Base-by-base conservation (phyloP, 2,329 filamentous ascomycete species). In the Leptographium flavum region DNA sequence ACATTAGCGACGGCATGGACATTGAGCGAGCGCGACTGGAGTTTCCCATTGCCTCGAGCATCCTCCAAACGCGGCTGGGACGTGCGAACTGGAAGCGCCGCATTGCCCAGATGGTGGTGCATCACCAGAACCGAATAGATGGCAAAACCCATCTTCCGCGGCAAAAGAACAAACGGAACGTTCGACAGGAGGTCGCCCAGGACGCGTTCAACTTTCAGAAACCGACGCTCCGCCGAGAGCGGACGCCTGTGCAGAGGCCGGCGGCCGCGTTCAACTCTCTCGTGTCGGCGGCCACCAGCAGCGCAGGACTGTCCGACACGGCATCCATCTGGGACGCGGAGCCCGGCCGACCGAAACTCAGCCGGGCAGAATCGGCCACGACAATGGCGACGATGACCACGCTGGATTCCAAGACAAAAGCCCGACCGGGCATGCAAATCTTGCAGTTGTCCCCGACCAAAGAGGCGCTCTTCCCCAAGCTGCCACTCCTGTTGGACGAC, bases 201-300 rank as follows among this genome's bases (percentile, higher is more conserved):
- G 46, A 50, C 15, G 49, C 47, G 2, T 50, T 50, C 30, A 50
- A 49, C 22, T 50, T 50, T n/a, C 45, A 47, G 25, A 46, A 45
- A 39, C 50, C 48, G 5, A 52, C 48, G 0, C 32, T 51, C 8
- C n/a, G 35, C 14, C 32, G 15, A 25, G 42, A 33, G 32, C 17
- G 23, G 43, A 30, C 25, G 17, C 23, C 17, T 2, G 14, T 28
- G 27, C 5, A 17, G 13, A 6, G n/a, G 10, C 22, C 4, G 4
- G 31, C 38, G 7, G 28, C 35, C 39, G 22, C 28, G 42, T 48
- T 47, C 15, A 13, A 47, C 22, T 47, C 49, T 1, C 40, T 47
- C 11, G 39, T 49, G 47, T 48, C 48, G 1, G 30, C 30, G 4
- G 32, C 46, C 1, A 38, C 37, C 32, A 50, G 46, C 38, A 48